Evolutionary conservation across 306 rosid species (phyloP).

Genomic region (Fragaria iinumae): DNA sequence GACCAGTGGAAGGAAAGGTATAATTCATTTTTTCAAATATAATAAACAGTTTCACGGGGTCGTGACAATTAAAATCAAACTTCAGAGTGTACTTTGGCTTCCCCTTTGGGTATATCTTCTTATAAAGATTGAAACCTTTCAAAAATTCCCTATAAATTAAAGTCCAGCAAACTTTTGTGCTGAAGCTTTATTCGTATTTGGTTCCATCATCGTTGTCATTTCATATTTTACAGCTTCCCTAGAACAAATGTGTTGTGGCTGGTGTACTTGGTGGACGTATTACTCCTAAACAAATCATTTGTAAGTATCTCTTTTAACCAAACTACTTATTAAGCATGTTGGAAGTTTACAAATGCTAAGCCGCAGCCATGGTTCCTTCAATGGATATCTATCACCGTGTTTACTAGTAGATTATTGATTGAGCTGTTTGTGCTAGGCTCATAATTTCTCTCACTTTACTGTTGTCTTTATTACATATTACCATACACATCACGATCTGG

Average conservation of each 20-base stretch:
- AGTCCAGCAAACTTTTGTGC: background rate
- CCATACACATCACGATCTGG: background rate
- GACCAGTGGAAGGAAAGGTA: constrained; percentile 98
- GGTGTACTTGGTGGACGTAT: constrained; percentile 76
- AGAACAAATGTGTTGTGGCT: constrained; percentile 88
- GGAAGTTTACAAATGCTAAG: background rate
- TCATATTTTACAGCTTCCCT: constrained; percentile 58
- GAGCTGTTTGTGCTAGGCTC: background rate
- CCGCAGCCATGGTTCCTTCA: background rate
- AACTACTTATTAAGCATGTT: background rate
- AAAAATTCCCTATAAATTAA: background rate
- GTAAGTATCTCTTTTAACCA: constrained; percentile 48
- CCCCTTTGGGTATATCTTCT: background rate
- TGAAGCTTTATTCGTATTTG: background rate
- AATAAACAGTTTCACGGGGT: background rate
- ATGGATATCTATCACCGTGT: background rate
- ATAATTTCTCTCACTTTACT: background rate
- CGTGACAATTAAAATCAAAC: background rate
- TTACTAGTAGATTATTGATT: background rate
- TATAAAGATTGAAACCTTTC: background rate
- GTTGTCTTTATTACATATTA: background rate
- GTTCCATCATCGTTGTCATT: constrained; percentile 21
- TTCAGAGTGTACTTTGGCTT: background rate
- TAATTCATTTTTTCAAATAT: constrained; percentile 2
- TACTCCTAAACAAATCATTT: constrained; percentile 81